A percentile compares a stretch with the other conserved stretches of the same genome.
These are phyloP conservation scores for Lepiota subincarnata DNA, from an alignment of 768 basidiomycete species.

Conservation along the genomic window DNA sequence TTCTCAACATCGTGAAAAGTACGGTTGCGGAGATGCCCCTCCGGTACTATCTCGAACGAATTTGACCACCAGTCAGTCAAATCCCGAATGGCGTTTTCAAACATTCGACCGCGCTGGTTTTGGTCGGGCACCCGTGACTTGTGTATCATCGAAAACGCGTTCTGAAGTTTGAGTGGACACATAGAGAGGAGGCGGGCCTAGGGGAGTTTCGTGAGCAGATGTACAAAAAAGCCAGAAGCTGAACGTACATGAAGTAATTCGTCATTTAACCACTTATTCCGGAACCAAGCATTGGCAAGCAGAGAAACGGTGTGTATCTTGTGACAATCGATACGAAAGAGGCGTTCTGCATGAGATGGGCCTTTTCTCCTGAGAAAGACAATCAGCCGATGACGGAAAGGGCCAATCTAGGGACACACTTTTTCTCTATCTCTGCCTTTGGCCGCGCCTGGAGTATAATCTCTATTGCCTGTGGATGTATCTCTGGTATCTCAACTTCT, in stretches of 20 bases:
- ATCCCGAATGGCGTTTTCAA: slow-evolving; percentile 73
- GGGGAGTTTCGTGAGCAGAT: neutral
- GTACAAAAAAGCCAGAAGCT: neutral
- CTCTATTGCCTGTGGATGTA: slow-evolving; percentile 51
- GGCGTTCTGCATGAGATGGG: slow-evolving; percentile 62
- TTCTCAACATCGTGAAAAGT: slow-evolving; percentile 73
- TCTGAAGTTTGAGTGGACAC: slow-evolving; percentile 76
- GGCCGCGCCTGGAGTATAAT: slow-evolving; percentile 58
- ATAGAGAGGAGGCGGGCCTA: slow-evolving; percentile 91
- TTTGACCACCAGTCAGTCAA: slow-evolving; percentile 84
- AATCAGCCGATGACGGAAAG: slow-evolving; percentile 14
- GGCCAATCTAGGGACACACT: slow-evolving; percentile 35
- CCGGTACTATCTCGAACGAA: slow-evolving; percentile 61
- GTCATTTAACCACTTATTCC: slow-evolving; percentile 87
- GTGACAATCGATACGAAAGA: slow-evolving; percentile 75
- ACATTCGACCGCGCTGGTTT: slow-evolving; percentile 78
- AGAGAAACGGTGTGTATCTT: slow-evolving; percentile 87
- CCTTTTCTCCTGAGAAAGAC: slow-evolving; percentile 40
- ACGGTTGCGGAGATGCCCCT: slow-evolving; percentile 68
- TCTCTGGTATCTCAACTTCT: slow-evolving; percentile 59
- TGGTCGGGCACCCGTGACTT: slow-evolving; percentile 78
- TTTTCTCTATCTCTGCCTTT: slow-evolving; percentile 26
- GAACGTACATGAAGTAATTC: slow-evolving; percentile 69
- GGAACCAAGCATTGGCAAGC: slow-evolving; percentile 64
- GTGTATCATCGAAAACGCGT: slow-evolving; percentile 76